Conservation (phyloP, 805 yeast species). For the Pichia paraexigua region DNA sequence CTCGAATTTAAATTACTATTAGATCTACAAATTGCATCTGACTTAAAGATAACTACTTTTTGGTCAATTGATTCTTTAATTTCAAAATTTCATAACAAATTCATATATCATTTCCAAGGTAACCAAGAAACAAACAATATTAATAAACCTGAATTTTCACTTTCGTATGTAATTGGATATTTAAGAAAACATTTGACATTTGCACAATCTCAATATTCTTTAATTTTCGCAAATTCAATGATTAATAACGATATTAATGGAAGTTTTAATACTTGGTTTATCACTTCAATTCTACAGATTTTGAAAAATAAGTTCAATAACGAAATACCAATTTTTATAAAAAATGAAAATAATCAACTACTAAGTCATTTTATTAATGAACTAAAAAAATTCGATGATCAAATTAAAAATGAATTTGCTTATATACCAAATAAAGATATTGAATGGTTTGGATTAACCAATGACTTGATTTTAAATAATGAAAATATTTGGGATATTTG, state of each 20-base stretch:
- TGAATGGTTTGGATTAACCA: slow-evolving; percentile 24
- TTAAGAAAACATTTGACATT: slow-evolving; percentile 21
- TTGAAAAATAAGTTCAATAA: slow-evolving; percentile 35
- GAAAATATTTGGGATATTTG: slow-evolving; percentile 34
- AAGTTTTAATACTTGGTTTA: slow-evolving; percentile 29
- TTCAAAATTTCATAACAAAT: slow-evolving; percentile 39
- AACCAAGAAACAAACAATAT: slow-evolving; percentile 51
- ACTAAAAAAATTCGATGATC: slow-evolving; percentile 48
- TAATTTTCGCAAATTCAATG: slow-evolving; percentile 4
- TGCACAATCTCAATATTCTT: slow-evolving; percentile 23
- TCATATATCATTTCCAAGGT: slow-evolving; percentile 54
- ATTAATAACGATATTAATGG: slow-evolving; percentile 7
- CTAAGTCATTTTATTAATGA: slow-evolving; percentile 55
- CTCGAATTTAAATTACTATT: neutral
- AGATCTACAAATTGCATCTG: neutral
- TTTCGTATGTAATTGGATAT: slow-evolving; percentile 41
- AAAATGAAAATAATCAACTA: slow-evolving; percentile 34
- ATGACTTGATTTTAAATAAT: slow-evolving; percentile 22
- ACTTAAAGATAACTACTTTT: slow-evolving; percentile 24
- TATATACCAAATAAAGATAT: slow-evolving; percentile 21
- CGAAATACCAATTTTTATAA: slow-evolving; percentile 10
- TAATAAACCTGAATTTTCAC: slow-evolving; percentile 68
- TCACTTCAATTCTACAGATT: slow-evolving; percentile 40
- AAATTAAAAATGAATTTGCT: slow-evolving; percentile 32
- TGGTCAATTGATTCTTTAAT: slow-evolving; percentile 46